Base-by-base conservation (phyloP, 805 yeast genomes). In the Saccharomycopsis olivae region DNA sequence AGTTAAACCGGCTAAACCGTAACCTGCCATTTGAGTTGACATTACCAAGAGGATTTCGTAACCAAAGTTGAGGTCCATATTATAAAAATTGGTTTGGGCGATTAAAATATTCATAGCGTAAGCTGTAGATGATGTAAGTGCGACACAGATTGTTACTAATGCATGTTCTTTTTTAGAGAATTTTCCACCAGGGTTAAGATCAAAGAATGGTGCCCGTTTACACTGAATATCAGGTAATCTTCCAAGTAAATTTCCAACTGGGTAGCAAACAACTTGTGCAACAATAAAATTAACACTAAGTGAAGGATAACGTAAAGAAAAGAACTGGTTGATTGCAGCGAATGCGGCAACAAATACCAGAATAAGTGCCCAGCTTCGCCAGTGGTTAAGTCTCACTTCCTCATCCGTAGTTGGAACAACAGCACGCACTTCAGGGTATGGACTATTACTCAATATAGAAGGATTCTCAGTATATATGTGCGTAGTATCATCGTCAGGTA, bases 21-120 rank as follows among this genome's bases (percentile, higher is more conserved):
- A 75, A 9, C 88, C 87, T 36, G 79, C 62, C 49, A 73, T 61
- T 53, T 79, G 85, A 25, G 79, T 66, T 9, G 80, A 65, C 39
- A 73, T 51, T 34, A 67, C 64, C 35, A 74, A 59, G 37, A 75
- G 53, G 23, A 78, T 57, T 45, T 67, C 68, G 45, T 70, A 75
- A 14, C 83, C 83, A 57, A 66, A 60, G 29, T 68, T 71, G 20
- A 30, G 16, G 40, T 62, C 61, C 28, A 56, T 51, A 24, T 56
- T 51, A 56, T 73, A 73, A 57, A 68, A 74, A 41, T 55, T 61
- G 50, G 64, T 63, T 51, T 69, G 66, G 5, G 78, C 69, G 28
- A 71, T 58, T 33, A 75, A 61, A 40, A 75, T 66, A 51, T 75
- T 76, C 14, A 77, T 73, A 20, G 74, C 70, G 47, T 72, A 74